Conservation (phyloP, 129 eudicot genomes). For the Ambrosia artemisiifolia region DNA sequence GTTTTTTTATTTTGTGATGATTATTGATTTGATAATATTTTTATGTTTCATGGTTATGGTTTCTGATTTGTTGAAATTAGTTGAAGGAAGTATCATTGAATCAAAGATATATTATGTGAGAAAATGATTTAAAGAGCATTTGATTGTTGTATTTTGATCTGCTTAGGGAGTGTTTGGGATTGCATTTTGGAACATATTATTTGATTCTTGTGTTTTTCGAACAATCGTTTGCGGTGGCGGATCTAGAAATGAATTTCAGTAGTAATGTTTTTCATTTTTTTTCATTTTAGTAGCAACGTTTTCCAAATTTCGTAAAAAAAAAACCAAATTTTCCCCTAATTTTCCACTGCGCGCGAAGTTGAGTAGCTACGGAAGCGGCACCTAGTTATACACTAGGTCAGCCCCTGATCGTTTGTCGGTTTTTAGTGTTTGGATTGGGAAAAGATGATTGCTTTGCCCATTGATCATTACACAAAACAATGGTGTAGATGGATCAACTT, state of each 20-base stretch:
- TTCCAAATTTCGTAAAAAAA: too few species aligned
- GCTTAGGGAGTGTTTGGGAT: background rate
- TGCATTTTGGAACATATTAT: background rate
- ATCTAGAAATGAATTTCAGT: too few species aligned
- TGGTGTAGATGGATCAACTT: background rate
- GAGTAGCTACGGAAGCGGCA: too few species aligned
- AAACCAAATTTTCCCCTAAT: too few species aligned
- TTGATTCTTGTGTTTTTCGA: background rate
- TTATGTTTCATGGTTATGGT: background rate
- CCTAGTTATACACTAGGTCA: too few species aligned
- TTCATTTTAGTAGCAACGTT: too few species aligned
- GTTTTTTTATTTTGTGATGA: slow-evolving; percentile 3
- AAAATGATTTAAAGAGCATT: background rate
- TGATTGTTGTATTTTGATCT: slow-evolving; percentile 1
- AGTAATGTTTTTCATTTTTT: too few species aligned
- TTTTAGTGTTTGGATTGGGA: background rate
- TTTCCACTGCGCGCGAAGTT: too few species aligned
- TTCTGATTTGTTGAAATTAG: background rate
- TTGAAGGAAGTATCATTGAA: slow-evolving; percentile 5
- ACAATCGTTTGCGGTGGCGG: too few species aligned
- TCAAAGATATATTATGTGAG: background rate
- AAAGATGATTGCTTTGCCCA: slow-evolving; percentile 2
- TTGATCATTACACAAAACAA: slow-evolving; percentile 2
- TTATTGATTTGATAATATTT: background rate
- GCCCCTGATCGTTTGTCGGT: background rate